phyloP scores from a whole-genome alignment of 306 rosid genomes.

The Rosa persica region DNA sequence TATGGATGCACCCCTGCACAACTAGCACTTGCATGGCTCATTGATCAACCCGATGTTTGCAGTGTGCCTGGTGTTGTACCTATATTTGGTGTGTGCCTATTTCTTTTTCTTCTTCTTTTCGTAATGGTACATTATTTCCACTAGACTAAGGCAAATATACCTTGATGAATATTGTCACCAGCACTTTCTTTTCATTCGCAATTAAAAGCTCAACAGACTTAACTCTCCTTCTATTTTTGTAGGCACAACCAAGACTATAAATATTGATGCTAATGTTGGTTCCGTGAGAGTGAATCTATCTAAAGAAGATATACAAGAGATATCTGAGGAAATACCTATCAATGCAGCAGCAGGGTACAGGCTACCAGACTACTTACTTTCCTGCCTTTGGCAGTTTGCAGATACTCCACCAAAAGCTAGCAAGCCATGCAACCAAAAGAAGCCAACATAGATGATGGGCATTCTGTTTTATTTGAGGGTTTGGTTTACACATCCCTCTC shows the following conservation, averaged over 20 bases:
- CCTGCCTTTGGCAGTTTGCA: not conserved
- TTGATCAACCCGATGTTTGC: not conserved
- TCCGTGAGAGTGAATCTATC: not conserved
- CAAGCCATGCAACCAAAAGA: not conserved
- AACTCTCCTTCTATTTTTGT: not conserved
- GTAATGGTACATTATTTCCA: too few relatives aligned
- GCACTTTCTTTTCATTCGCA: too few relatives aligned
- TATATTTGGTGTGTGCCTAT: not conserved
- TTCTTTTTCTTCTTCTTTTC: too few relatives aligned
- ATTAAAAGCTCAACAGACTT: too few relatives aligned
- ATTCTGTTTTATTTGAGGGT: too few relatives aligned
- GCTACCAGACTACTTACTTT: not conserved
- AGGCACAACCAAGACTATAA: not conserved
- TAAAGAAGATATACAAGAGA: not conserved
- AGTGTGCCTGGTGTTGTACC: not conserved
- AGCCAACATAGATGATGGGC: not conserved
- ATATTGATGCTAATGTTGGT: not conserved
- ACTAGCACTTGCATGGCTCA: not conserved
- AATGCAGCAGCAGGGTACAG: not conserved
- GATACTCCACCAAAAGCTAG: slow-evolving; percentile 32
- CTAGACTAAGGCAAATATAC: too few relatives aligned
- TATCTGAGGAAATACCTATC: not conserved
- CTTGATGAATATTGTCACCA: too few relatives aligned
- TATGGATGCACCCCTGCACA: not conserved
- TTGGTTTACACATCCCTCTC: too few relatives aligned